Conservation (phyloP, 202 grass and related monocot species). For the Setaria viridis region DNA sequence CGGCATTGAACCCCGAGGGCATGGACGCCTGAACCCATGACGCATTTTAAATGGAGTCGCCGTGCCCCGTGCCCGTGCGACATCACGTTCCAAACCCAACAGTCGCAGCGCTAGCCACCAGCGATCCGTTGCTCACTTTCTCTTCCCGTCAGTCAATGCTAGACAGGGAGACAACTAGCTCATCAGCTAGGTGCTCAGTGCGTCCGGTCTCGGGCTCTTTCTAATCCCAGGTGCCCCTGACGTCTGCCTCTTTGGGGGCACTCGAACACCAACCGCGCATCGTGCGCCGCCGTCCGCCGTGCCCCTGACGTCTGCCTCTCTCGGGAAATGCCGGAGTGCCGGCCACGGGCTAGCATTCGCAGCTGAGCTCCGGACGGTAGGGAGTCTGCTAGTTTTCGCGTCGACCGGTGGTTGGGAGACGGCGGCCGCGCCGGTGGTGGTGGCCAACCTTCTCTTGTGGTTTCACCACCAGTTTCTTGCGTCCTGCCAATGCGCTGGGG, state of each 20-base stretch:
- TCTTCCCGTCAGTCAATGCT: not conserved
- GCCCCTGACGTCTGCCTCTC: not conserved
- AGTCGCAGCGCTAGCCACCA: not conserved
- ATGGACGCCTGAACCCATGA: not conserved
- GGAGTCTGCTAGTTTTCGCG: not conserved
- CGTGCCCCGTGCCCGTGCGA: not conserved
- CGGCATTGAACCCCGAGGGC: no score
- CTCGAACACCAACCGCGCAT: no score
- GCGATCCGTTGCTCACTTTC: not conserved
- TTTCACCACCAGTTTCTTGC: not conserved
- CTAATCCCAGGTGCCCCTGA: conserved; percentile 1
- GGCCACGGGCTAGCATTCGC: not conserved
- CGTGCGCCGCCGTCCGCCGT: not conserved
- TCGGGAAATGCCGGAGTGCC: not conserved
- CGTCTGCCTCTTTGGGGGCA: not conserved
- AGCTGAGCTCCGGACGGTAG: not conserved
- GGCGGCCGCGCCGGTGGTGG: not conserved
- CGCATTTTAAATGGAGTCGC: not conserved
- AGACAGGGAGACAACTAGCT: not conserved
- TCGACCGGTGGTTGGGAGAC: not conserved
- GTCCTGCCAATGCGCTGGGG: not conserved
- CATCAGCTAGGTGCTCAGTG: not conserved
- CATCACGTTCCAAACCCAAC: not conserved
- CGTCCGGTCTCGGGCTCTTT: not conserved
- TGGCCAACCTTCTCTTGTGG: not conserved